Evolutionary conservation across 1,284 basidiomycete species (phyloP).

Genomic region (Sanghuangporus sanghuang): DNA sequence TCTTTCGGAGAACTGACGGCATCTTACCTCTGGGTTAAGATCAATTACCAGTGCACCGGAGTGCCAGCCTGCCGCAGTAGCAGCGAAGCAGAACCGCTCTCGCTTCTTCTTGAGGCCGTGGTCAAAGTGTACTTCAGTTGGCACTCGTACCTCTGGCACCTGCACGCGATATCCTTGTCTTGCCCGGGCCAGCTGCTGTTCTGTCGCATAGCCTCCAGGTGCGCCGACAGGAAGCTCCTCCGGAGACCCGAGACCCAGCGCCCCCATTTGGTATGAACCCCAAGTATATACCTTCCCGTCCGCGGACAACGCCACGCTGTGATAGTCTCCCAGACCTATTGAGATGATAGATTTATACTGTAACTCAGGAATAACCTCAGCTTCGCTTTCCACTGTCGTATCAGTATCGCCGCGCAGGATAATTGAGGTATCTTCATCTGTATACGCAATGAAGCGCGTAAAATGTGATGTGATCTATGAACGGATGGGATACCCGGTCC

Average conservation of each 20-base stretch:
- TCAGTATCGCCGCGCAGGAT: constrained; percentile 57
- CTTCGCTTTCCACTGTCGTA: constrained; percentile 37
- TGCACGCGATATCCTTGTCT: constrained; percentile 24
- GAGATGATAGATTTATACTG: constrained; percentile 76
- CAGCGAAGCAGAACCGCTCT: constrained; percentile 70
- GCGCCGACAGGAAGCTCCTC: constrained; percentile 40
- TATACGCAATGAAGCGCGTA: constrained; percentile 75
- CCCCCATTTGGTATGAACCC: constrained; percentile 76
- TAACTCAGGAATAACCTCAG: constrained; percentile 62
- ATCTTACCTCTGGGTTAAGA: constrained; percentile 36
- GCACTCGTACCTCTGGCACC: constrained; percentile 44
- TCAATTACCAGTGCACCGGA: constrained; percentile 83
- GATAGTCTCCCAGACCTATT: constrained; percentile 86
- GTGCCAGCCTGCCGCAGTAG: constrained; percentile 83
- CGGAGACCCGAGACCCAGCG: constrained; percentile 79
- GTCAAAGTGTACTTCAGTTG: constrained; percentile 69
- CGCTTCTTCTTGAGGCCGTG: constrained; percentile 42
- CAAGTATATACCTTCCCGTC: constrained; percentile 78
- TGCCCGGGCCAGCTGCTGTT: constrained; percentile 31
- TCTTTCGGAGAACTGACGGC: not conserved
- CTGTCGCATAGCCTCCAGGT: constrained; percentile 54
- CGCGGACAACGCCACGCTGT: constrained; percentile 78
- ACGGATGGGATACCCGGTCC: constrained; percentile 24
- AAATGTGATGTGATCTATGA: constrained; percentile 82
- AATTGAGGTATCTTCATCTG: constrained; percentile 58